phyloP scores from a whole-genome alignment of 345 rosid species.

The Abelmoschus esculentus region DNA sequence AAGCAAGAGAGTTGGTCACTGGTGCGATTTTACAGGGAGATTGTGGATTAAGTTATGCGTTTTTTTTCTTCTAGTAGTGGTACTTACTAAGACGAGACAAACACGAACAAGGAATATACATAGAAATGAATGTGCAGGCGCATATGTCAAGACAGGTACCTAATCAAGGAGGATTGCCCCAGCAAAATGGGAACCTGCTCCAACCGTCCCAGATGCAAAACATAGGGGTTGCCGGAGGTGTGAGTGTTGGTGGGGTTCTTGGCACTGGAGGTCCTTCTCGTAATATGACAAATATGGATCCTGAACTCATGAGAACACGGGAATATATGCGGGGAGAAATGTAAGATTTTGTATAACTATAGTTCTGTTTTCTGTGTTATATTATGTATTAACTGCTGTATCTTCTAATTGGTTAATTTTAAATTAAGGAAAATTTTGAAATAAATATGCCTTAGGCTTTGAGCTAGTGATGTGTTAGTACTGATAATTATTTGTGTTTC shows the following conservation, averaged over 20 bases:
- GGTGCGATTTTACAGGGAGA: background rate
- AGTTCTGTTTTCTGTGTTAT: too few relatives aligned
- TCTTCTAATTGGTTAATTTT: too few relatives aligned
- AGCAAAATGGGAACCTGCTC: slow-evolving; percentile 54
- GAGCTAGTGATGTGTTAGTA: too few relatives aligned
- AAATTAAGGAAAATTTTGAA: too few relatives aligned
- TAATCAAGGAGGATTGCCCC: slow-evolving; percentile 43
- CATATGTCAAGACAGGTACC: slow-evolving; percentile 66
- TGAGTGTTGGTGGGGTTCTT: slow-evolving; percentile 12
- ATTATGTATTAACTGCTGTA: too few relatives aligned
- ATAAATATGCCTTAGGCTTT: too few relatives aligned
- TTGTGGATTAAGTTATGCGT: slow-evolving; percentile 25
- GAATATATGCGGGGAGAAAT: slow-evolving; percentile 42
- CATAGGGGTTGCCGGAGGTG: slow-evolving; percentile 24
- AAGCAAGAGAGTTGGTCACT: slow-evolving; percentile 26
- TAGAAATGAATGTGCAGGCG: slow-evolving; percentile 58
- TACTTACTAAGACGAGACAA: slow-evolving; percentile 23
- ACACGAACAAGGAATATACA: slow-evolving; percentile 15
- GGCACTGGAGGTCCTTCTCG: slow-evolving; percentile 23
- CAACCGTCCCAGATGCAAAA: slow-evolving; percentile 56
- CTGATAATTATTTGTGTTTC: too few relatives aligned
- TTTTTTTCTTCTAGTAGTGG: slow-evolving; percentile 17
- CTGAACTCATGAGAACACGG: slow-evolving; percentile 41
- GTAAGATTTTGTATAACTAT: slow-evolving; percentile 31
- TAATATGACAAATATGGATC: slow-evolving; percentile 30